These are phyloP conservation scores for Bryopsis sp. DNA, from an alignment of 139 green algal species.

Conservation along the genomic window DNA sequence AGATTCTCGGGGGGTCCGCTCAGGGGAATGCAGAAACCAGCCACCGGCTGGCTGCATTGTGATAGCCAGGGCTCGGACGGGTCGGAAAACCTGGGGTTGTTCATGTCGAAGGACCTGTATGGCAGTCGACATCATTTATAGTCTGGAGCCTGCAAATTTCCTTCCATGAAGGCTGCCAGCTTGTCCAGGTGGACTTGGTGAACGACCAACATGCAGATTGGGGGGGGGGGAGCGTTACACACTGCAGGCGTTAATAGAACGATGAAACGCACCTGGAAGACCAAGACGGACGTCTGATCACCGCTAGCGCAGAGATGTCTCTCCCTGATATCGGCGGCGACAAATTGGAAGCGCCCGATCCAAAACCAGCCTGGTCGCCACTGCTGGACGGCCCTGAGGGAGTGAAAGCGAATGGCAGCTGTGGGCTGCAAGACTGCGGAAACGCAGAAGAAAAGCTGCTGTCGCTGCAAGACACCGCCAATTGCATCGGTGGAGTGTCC, in stretches of 20 bases:
- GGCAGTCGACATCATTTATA: no score
- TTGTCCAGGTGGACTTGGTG: no score
- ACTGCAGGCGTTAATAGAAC: no score
- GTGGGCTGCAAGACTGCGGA: slow-evolving; percentile 40
- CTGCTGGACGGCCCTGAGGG: slow-evolving; percentile 45
- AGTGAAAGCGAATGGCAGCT: slow-evolving; percentile 73
- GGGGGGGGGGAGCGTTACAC: no score
- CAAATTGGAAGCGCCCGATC: slow-evolving; percentile 17
- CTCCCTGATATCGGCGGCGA: slow-evolving; percentile 34
- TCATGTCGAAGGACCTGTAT: not conserved
- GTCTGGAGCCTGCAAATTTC: no score
- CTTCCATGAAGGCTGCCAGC: no score
- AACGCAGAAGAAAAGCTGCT: not conserved
- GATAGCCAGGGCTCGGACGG: no score
- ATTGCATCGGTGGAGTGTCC: no score
- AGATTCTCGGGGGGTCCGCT: no score
- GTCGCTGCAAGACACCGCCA: not conserved
- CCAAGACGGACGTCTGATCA: slow-evolving; percentile 43
- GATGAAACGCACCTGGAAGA: slow-evolving; percentile 1
- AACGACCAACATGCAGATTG: no score
- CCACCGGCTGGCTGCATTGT: no score
- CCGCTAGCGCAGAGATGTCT: slow-evolving; percentile 35
- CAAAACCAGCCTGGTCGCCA: slow-evolving; percentile 16
- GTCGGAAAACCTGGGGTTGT: not conserved
- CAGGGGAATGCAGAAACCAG: no score